Evolutionary conservation across 2,329 filamentous ascomycete genomes (phyloP).

Genomic region (Pseudohalonectria lignicola): DNA sequence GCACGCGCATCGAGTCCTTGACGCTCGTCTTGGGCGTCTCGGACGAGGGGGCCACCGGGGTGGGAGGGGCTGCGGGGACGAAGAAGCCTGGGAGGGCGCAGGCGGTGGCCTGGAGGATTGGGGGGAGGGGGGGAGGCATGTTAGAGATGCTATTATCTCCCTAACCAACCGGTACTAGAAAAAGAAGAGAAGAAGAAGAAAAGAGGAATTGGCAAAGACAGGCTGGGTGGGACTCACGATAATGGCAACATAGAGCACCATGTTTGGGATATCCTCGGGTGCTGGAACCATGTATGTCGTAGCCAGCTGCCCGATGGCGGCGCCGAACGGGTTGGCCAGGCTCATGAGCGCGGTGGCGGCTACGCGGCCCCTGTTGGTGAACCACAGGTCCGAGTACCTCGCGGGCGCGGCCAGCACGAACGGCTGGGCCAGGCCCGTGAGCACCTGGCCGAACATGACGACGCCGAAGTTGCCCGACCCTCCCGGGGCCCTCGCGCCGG

Average conservation of each 20-base stretch:
- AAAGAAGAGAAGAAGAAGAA: conserved; percentile 3
- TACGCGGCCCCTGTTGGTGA: conserved; percentile 72
- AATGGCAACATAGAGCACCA: conserved; percentile 77
- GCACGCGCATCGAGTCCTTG: conserved; percentile 36
- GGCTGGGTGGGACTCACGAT: conserved; percentile 66
- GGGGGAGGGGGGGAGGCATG: neutral
- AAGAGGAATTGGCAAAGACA: too few relatives aligned
- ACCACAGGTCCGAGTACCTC: conserved; percentile 90
- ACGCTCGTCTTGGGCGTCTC: conserved; percentile 44
- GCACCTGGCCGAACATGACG: conserved; percentile 83
- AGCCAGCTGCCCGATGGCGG: conserved; percentile 78
- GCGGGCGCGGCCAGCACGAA: conserved; percentile 87
- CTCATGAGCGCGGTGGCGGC: conserved; percentile 78
- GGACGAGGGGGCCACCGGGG: conserved; percentile 61
- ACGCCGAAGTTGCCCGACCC: conserved; percentile 54
- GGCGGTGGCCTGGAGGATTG: conserved; percentile 43
- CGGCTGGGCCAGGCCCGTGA: conserved; percentile 82
- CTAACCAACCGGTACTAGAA: too few relatives aligned
- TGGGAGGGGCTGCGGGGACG: conserved; percentile 65
- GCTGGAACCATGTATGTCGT: conserved; percentile 64
- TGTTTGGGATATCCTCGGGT: conserved; percentile 57
- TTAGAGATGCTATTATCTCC: neutral
- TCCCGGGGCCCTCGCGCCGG: conserved; percentile 42
- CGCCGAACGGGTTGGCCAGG: conserved; percentile 82
- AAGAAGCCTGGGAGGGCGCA: conserved; percentile 69